A percentile compares a stretch with the other conserved stretches of the same genome.
Conservation (phyloP, 345 rosid species). For the Salix suchowensis region DNA sequence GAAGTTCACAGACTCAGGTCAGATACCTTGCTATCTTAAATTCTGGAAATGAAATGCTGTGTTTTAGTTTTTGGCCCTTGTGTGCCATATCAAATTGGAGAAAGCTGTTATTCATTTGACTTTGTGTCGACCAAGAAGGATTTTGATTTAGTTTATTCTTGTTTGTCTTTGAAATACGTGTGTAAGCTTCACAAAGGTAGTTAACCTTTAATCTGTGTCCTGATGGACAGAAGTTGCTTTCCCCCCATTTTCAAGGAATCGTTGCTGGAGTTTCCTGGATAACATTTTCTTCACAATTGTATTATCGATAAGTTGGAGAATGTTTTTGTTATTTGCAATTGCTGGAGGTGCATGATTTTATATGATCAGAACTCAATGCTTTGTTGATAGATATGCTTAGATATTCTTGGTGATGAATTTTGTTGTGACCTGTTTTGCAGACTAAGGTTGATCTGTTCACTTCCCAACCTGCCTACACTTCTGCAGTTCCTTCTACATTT, state of each 20-base stretch:
- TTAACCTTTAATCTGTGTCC: background rate
- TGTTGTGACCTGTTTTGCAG: constrained; percentile 28
- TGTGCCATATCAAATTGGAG: background rate
- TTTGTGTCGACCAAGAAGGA: background rate
- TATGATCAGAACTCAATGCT: constrained; percentile 5
- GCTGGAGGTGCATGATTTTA: background rate
- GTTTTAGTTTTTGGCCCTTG: background rate
- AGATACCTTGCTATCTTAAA: constrained; percentile 2
- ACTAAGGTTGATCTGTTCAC: constrained; percentile 50
- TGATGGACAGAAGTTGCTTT: background rate
- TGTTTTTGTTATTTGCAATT: background rate
- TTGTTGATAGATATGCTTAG: constrained; percentile 1
- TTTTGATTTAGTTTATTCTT: background rate
- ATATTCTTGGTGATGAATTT: constrained; percentile 2
- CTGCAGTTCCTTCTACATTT: constrained; percentile 51
- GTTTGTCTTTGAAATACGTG: background rate
- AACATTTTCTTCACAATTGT: background rate
- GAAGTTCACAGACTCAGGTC: constrained; percentile 59
- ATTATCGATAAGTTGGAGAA: background rate
- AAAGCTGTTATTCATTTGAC: background rate
- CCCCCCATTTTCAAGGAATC: background rate
- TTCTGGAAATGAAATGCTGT: background rate
- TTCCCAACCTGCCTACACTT: constrained; percentile 37
- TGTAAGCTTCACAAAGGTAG: background rate
- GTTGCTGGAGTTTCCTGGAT: background rate